Evolutionary conservation across 495 filamentous ascomycete genomes (phyloP), one percentile per base, ranked within the genome.

Genomic region (Penicillium flavigenum): DNA sequence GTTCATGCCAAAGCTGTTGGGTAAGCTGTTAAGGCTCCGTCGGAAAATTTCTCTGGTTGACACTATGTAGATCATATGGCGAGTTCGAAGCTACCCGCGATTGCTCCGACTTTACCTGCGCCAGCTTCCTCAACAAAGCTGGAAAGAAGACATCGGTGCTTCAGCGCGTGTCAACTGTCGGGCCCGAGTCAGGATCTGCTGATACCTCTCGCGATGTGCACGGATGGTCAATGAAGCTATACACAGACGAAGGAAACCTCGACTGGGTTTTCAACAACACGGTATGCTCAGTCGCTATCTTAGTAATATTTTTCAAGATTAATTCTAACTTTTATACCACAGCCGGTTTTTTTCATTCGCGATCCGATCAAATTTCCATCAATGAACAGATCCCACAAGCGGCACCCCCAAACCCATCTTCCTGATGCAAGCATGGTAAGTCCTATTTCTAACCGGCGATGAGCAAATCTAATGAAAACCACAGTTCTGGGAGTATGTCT

Each of bases 231-330:
- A 72, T 88, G 71, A 90, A 90, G 76, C 84, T 92, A 69, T 91
- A 88, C 66, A 92, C 89, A 2, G 77, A 88, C 27, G 88, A 94
- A 62, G 88, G 88, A 10, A 91, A 91, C 66, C 85, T 83, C 66
- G 89, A 92, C 58, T 69, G 65, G 58, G 74, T 76, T 19, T 65
- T 67, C 19, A 72, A 73, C 51, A 69, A 71, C 19, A 68, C 63
- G 0, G 66, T 73, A 55, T 16, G 32, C 3, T 34, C 12, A 4
- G 32, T 34, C 4, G 11, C 32, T 1, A 0, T 4, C 3, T 24
- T 3, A 24, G 3, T 24, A 24, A 14, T 14, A 0, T 34, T 31
- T 31, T 3, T 31, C 10, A 2, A 2, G 29, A 0, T 34, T 14
- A 2, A 14, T 12, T 34, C 32, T 34, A 1, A 34, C 3, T 34